Conservation (phyloP, 306 rosid species). For the Oemleria cerasiformis region DNA sequence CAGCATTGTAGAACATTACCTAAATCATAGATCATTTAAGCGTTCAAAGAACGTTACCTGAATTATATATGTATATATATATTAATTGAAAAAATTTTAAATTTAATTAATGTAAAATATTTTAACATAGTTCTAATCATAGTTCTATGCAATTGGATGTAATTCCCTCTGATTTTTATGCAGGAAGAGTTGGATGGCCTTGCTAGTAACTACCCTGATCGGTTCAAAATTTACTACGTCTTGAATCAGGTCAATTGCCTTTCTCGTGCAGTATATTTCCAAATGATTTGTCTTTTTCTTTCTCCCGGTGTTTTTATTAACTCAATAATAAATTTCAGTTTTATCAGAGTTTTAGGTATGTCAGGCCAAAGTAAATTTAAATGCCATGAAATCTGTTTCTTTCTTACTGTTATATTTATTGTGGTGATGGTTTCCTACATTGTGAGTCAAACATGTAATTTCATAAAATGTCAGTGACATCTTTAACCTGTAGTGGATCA, state of each 20-base stretch:
- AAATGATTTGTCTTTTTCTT: not conserved
- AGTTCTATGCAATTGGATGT: conserved; percentile 9
- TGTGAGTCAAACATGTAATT: too few species aligned
- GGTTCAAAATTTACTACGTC: conserved; percentile 69
- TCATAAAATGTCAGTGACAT: not conserved
- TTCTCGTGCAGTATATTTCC: conserved; percentile 18
- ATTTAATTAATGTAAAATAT: too few species aligned
- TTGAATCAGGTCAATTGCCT: conserved; percentile 69
- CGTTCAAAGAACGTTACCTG: too few species aligned
- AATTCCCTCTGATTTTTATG: conserved; percentile 8
- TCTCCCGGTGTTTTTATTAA: not conserved
- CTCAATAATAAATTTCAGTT: not conserved
- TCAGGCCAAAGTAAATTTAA: not conserved
- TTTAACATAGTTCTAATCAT: too few species aligned
- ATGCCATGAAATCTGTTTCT: not conserved
- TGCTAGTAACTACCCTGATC: conserved; percentile 60
- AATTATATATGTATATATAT: too few species aligned
- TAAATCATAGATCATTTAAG: too few species aligned
- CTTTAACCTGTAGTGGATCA: not conserved
- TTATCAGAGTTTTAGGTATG: not conserved
- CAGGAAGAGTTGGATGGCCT: conserved; percentile 91
- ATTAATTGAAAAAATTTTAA: too few species aligned
- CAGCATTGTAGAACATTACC: too few species aligned
- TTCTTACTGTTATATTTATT: not conserved
- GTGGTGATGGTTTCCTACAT: not conserved